Conservation (phyloP, 352 stramenopile genomes). For the Aphanomyces invadans region DNA sequence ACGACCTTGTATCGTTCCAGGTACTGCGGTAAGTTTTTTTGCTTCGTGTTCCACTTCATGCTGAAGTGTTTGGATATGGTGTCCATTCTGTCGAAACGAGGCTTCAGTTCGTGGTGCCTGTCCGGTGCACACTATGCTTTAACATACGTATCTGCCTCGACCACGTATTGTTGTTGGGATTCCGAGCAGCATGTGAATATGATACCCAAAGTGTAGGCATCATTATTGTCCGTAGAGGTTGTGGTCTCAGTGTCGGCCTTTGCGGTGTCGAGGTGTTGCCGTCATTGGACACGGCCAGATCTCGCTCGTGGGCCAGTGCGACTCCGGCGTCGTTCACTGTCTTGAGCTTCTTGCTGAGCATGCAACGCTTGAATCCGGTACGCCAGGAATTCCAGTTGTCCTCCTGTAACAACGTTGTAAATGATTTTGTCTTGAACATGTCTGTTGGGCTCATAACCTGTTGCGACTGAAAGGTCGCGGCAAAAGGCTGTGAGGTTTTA, state of each 20-base stretch:
- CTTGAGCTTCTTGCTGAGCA: too few relatives aligned
- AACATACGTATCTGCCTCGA: not conserved
- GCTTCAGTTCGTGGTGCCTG: conserved; percentile 5
- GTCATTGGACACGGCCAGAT: not conserved
- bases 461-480: not conserved
- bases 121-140: not conserved
- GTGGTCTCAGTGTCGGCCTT: not conserved
- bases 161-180: not conserved
- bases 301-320: not conserved
- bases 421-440: not conserved
- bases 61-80: not conserved
- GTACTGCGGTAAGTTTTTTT: conserved; percentile 13
- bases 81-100: not conserved
- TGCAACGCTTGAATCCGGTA: not conserved
- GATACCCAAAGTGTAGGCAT: not conserved
- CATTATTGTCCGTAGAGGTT: not conserved
- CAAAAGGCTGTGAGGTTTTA: not conserved
- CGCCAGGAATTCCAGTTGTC: not conserved
- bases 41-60: conserved; percentile 7
- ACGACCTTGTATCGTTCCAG: conserved; percentile 4
- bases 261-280: not conserved
- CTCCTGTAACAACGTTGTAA: not conserved
- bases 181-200: not conserved
- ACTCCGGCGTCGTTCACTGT: not conserved
- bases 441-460: conserved; percentile 11